Evolutionary conservation across 192 early-diverging fungal genomes (phyloP), one percentile per base, ranked within the genome.

Genomic region (Coemansia sp.): DNA sequence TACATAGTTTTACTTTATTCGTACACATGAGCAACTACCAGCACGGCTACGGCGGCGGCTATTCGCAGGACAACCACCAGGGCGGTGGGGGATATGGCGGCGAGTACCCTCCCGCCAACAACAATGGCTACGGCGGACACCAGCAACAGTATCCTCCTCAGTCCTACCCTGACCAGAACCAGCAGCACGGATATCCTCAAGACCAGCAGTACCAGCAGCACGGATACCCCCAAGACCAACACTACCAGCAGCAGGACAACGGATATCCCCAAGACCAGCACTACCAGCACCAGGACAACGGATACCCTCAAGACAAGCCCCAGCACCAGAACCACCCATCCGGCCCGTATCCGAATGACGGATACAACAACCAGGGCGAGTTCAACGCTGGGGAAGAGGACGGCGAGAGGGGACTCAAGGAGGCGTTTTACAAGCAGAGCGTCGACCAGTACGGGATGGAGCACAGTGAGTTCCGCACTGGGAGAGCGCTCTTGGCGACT

Each of bases 321-420:
- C n/a, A 61, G 27, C 31, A 55, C 23, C 50, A 58, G n/a, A 23
- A 40, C 30, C n/a, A n/a, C n/a, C 13, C 34, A 2, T 23, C 38
- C 17, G 34, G 34, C 34, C 54, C 42, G 48, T 40, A 52, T 13
- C 44, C 30, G 34, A 27, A 33, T 13, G 55, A 69, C 9, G 31
- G 55, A 28, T 28, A 56, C 68, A 27, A 55, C 4, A 6, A 54
- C 45, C 23, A 1, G 19, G 45, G 45, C 45, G 45, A 48, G 22
- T 48, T 48, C 45, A 48, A 48, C 7, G 22, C 45, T 8, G 45
- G 25, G 14, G 61, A 57, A 25, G 70, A 69, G 55, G 58, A 58
- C 13, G 63, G 62, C 33, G 75, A 79, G 59, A 70, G 75, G 40
- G 75, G 75, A 1, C 28, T 79, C 42, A 68, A 68, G 62, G 55